Evolutionary conservation across 352 stramenopile species (phyloP), one percentile per base, ranked within the genome.

Genomic region (Globisporangium orthogonon): DNA sequence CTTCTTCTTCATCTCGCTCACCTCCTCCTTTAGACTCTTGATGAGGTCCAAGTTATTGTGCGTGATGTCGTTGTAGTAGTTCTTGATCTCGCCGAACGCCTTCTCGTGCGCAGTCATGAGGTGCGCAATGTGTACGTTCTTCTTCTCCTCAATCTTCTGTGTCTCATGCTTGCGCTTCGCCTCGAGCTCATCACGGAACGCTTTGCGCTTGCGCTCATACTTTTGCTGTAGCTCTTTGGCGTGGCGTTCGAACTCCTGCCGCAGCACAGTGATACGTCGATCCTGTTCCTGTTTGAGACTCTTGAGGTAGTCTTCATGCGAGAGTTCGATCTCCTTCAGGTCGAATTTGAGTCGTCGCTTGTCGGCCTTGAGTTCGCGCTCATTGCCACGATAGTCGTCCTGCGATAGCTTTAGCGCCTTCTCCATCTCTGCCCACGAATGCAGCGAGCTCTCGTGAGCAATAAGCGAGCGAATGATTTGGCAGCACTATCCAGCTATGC

Each of bases 61-160:
- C 43, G 92, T 98, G 60, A 98, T 98, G 61, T 98, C 92, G 68
- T 96, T 98, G 86, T 98, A 98, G 73, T 98, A 98, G 56, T 96
- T 97, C 61, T 98, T 98, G 71, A 98, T 98, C 62, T 98, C 94
- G 1, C 79, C 78, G 65, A 98, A 98, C 5, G 91, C 91, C 59
- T 97, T 95, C 61, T 97, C 87, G 63, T 98, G 94, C 2, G 79
- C 78, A 14, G 86, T 84, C 89, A 98, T 98, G 53, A 98, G 78
- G 54, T 84, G 68, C 15, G 89, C 84, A 47, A 98, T 97, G 63
- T 97, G 92, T 48, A 78, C 58, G 67, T 97, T 94, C 66, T 98
- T 98, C 47, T 74, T 70, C 63, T 97, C 87, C 62, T 98, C 93
- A 39, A 98, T 97, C 23, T 72, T 71, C 41, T 76, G 72, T 18